These are phyloP conservation scores for Lumnitzera racemosa DNA, from an alignment of 345 rosid genomes.

Conservation along the genomic window DNA sequence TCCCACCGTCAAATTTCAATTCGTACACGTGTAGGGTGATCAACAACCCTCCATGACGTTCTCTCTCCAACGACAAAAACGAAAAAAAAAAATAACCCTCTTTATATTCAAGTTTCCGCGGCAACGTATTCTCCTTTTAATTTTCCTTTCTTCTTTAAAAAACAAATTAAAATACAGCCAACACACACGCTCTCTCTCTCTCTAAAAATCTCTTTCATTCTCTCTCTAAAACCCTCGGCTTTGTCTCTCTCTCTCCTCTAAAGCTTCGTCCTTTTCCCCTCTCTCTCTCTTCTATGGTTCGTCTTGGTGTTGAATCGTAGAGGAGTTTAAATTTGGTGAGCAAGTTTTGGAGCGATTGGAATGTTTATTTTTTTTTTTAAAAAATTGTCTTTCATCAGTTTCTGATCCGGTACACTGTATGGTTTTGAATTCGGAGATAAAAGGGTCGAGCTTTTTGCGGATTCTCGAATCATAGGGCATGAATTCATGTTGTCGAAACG, in stretches of 20 bases:
- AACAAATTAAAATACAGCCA: too few species aligned
- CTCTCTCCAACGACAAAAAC: too few species aligned
- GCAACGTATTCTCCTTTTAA: conserved; percentile 30
- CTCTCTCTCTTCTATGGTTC: not conserved
- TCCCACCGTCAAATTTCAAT: too few species aligned
- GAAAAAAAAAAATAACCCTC: conserved; percentile 2
- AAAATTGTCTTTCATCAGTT: too few species aligned
- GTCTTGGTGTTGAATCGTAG: not conserved
- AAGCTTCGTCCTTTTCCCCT: not conserved
- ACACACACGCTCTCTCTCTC: conserved; percentile 9
- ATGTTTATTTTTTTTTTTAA: too few species aligned
- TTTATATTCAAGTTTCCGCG: conserved; percentile 85
- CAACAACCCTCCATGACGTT: too few species aligned
- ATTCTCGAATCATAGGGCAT: not conserved
- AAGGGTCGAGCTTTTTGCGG: not conserved
- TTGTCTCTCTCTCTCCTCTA: not conserved
- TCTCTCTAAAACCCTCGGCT: conserved; percentile 11
- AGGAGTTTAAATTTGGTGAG: too few species aligned
- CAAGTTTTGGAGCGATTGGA: too few species aligned
- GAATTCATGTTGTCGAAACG: too few species aligned
- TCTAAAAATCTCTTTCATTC: conserved; percentile 15
- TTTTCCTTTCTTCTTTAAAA: not conserved
- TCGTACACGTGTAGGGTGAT: too few species aligned
- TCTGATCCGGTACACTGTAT: too few species aligned
- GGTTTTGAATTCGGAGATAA: too few species aligned